Evolutionary conservation across 768 basidiomycete species (phyloP).

Genomic region (Boletus tomentosulus): DNA sequence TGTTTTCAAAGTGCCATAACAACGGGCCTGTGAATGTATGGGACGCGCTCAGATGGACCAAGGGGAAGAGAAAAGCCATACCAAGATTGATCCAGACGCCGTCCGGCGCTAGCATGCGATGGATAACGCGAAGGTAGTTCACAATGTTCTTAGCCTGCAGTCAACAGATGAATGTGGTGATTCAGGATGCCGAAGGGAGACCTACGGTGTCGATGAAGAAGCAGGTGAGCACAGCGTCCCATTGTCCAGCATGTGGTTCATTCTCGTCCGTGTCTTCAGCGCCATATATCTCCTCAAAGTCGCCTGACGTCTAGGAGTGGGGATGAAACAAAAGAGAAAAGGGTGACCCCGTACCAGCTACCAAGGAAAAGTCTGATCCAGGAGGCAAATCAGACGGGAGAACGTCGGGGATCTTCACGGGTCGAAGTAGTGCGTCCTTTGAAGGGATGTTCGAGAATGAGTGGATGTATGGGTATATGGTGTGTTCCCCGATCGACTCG

Average conservation of each 20-base stretch:
- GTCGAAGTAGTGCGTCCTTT: slow-evolving; percentile 56
- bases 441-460: slow-evolving; percentile 81
- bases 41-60: neutral
- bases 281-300: slow-evolving; percentile 92
- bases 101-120: slow-evolving; percentile 74
- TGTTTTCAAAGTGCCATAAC: slow-evolving; percentile 98
- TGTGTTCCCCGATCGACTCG: slow-evolving; percentile 59
- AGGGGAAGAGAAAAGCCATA: slow-evolving; percentile 22
- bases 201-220: slow-evolving; percentile 95
- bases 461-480: slow-evolving; percentile 87
- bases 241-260: slow-evolving; percentile 70
- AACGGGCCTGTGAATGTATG: slow-evolving; percentile 58
- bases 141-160: slow-evolving; percentile 85
- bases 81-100: slow-evolving; percentile 93
- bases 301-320: slow-evolving; percentile 44
- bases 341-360: slow-evolving; percentile 57
- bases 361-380: slow-evolving; percentile 71
- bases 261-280: slow-evolving; percentile 41
- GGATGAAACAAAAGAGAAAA: neutral
- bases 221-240: slow-evolving; percentile 90
- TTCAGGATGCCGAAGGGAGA: neutral
- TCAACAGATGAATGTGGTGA: neutral
- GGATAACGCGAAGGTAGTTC: slow-evolving; percentile 84
- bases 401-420: slow-evolving; percentile 79
- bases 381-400: slow-evolving; percentile 66